Percentiles rank a stretch among this genome's conserved stretches.
Conservation (phyloP, 2,329 filamentous ascomycete genomes). For the Zymoseptoria brevis region DNA sequence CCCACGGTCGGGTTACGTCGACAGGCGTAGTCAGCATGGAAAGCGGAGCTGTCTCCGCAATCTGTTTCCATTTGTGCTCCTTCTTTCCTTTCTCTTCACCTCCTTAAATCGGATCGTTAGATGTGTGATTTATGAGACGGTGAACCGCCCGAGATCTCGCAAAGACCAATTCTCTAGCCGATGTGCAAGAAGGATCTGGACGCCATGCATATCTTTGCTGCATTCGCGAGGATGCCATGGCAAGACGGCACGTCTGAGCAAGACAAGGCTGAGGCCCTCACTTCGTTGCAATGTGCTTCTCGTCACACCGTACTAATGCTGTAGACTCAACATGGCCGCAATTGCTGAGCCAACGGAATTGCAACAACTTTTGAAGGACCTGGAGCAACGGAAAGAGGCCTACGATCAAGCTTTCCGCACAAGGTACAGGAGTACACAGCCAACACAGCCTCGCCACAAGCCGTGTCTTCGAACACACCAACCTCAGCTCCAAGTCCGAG, state of each 20-base stretch:
- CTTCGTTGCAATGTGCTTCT: neutral
- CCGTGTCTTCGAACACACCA: neutral
- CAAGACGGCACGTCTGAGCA: neutral
- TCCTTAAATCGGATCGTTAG: no score
- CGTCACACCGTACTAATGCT: neutral
- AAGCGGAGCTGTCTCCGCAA: no score
- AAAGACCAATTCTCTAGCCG: no score
- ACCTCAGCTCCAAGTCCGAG: neutral
- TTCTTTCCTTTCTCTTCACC: no score
- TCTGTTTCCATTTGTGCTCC: no score
- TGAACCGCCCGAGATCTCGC: no score
- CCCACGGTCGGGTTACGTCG: no score
- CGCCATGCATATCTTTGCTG: neutral
- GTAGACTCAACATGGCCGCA: neutral
- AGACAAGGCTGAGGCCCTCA: neutral
- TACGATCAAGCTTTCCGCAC: neutral
- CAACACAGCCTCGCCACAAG: neutral
- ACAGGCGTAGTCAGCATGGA: no score
- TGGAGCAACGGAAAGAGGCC: neutral
- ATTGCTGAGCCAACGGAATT: neutral
- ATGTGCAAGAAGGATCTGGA: no score
- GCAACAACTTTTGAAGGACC: neutral
- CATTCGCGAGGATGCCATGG: neutral
- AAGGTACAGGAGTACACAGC: neutral
- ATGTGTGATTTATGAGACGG: no score